phyloP scores from a whole-genome alignment of 441 rosid species.

The Brassica balearica region DNA sequence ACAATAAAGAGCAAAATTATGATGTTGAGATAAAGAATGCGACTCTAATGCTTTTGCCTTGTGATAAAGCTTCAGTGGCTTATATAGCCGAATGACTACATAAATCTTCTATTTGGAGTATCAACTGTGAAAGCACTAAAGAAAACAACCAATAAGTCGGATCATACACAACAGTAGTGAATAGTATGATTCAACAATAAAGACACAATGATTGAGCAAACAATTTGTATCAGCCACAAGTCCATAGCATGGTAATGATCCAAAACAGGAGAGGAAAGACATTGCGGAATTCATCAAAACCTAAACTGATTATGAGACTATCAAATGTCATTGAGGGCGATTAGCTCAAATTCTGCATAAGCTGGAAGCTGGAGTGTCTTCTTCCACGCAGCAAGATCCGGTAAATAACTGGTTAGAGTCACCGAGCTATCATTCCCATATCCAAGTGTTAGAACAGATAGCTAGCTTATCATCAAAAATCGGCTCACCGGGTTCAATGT shows the following conservation, averaged over 20 bases:
- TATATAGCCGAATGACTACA: neutral
- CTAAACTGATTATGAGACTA: slow-evolving; percentile 12
- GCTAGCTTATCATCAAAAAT: slow-evolving; percentile 56
- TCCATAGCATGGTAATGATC: neutral
- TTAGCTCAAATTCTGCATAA: neutral
- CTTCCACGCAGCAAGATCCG: slow-evolving; percentile 71
- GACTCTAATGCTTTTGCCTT: slow-evolving; percentile 22
- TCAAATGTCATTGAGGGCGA: neutral
- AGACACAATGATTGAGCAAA: slow-evolving; percentile 20
- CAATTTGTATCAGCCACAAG: slow-evolving; percentile 2
- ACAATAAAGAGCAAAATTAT: slow-evolving; percentile 10
- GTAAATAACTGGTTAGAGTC: slow-evolving; percentile 70
- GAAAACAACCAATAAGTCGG: slow-evolving; percentile 7
- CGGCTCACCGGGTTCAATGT: slow-evolving; percentile 71
- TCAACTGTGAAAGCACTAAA: slow-evolving; percentile 1
- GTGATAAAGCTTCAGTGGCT: slow-evolving; percentile 13
- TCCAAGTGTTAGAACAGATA: slow-evolving; percentile 46
- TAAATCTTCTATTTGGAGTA: neutral
- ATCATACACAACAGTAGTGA: neutral
- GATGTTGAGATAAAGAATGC: slow-evolving; percentile 12
- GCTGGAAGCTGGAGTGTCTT: slow-evolving; percentile 46
- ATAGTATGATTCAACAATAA: slow-evolving; percentile 12
- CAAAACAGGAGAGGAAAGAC: slow-evolving; percentile 17
- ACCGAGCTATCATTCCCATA: slow-evolving; percentile 67
- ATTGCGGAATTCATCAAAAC: slow-evolving; percentile 17